Conservation (phyloP, 2,329 filamentous ascomycete genomes). For the Rhynchosporium agropyri region DNA sequence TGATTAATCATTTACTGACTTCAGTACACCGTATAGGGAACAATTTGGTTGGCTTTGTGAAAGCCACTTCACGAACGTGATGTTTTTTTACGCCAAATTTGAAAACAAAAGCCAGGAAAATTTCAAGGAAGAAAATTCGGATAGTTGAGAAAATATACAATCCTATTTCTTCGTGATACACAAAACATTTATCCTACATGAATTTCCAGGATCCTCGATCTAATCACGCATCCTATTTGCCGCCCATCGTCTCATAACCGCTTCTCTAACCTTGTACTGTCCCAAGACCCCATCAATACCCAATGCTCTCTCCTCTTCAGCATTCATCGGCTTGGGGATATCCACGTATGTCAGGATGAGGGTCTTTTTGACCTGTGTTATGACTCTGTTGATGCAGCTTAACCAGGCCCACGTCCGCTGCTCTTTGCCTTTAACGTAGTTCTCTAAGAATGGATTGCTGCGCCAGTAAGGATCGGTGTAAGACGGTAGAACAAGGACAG, state of each 20-base stretch:
- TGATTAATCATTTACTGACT: no score
- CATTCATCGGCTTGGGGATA: constrained; percentile 68
- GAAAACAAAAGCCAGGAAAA: background rate
- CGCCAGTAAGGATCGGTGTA: constrained; percentile 77
- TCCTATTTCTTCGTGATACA: constrained; percentile 9
- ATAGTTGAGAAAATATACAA: background rate
- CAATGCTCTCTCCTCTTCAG: constrained; percentile 48
- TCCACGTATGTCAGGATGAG: constrained; percentile 90
- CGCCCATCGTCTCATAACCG: constrained; percentile 78
- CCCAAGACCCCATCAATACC: constrained; percentile 67
- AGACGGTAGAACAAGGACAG: constrained; percentile 79
- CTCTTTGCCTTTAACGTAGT: constrained; percentile 54
- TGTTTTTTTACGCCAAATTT: no score
- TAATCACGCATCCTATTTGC: constrained; percentile 31
- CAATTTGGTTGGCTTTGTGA: no score
- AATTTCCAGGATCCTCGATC: background rate
- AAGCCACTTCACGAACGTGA: no score
- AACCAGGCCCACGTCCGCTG: constrained; percentile 75
- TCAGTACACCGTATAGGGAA: no score
- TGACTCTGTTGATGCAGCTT: constrained; percentile 85
- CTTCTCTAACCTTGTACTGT: constrained; percentile 76
- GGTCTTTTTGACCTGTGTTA: constrained; percentile 88
- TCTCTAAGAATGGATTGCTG: constrained; percentile 50
- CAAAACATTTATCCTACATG: constrained; percentile 9
- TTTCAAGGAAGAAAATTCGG: background rate